Evolutionary conservation across 371 early-diverging fungal genomes (phyloP).

Genomic region (Nematocida major): DNA sequence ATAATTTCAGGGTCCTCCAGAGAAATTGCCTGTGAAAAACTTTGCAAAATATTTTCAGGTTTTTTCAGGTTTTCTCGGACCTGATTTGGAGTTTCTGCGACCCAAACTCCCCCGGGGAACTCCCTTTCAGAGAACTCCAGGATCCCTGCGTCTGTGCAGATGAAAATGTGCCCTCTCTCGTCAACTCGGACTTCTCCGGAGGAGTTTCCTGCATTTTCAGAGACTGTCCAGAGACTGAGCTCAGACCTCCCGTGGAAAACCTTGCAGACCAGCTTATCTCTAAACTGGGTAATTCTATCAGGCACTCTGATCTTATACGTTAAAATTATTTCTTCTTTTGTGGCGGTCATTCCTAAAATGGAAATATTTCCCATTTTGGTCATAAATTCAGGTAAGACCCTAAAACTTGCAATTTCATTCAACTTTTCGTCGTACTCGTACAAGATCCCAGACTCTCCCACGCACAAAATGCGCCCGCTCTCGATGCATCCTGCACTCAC

Average conservation of each 20-base stretch:
- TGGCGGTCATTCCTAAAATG: neutral
- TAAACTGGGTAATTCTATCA: neutral
- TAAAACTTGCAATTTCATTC: slow-evolving; percentile 5
- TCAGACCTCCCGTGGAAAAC: neutral
- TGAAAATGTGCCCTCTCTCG: neutral
- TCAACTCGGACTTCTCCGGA: neutral
- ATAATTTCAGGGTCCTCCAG: too few species aligned
- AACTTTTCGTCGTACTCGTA: slow-evolving; percentile 6
- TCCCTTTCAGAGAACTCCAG: neutral
- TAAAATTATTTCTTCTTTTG: neutral
- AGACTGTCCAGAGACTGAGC: neutral
- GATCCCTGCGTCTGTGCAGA: neutral
- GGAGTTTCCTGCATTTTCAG: neutral
- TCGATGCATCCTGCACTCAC: too few species aligned
- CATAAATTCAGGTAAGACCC: slow-evolving; percentile 12
- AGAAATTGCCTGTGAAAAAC: too few species aligned
- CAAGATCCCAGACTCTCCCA: slow-evolving; percentile 39
- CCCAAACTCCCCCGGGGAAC: too few species aligned
- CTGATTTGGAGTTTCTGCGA: too few species aligned
- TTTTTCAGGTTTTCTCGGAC: too few species aligned
- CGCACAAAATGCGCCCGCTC: neutral
- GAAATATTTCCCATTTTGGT: slow-evolving; percentile 5
- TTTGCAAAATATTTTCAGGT: too few species aligned
- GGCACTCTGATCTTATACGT: slow-evolving; percentile 7
- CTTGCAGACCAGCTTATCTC: neutral